Evolutionary conservation across 345 rosid genomes (phyloP).

Genomic region (Camelina hispida): DNA sequence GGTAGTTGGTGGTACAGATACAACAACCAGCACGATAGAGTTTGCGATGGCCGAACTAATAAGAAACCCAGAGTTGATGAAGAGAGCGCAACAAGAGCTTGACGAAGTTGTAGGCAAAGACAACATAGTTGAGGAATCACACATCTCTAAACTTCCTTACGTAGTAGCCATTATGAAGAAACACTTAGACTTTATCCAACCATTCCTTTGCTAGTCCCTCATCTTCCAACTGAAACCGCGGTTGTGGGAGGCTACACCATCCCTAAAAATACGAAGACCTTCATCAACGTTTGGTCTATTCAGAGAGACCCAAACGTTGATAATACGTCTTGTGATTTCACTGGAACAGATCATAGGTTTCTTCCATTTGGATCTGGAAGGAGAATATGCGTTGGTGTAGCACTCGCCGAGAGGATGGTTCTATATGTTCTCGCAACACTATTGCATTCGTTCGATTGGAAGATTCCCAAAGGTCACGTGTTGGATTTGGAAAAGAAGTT

Average conservation of each 20-base stretch:
- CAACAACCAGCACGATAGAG: constrained; percentile 29
- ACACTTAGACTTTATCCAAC: constrained; percentile 42
- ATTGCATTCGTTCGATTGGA: constrained; percentile 78
- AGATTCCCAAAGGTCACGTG: constrained; percentile 41
- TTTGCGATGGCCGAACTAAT: constrained; percentile 42
- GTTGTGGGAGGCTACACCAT: constrained; percentile 27
- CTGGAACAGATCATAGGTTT: constrained; percentile 60
- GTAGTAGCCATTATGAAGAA: constrained; percentile 37
- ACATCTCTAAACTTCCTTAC: constrained; percentile 35
- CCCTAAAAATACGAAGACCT: constrained; percentile 32
- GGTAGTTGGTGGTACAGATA: constrained; percentile 37
- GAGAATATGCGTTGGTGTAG: constrained; percentile 70
- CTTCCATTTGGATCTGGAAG: constrained; percentile 88
- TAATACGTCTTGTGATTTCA: constrained; percentile 50
- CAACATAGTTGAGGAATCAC: constrained; percentile 35
- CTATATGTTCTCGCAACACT: constrained; percentile 59
- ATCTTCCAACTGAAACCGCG: constrained; percentile 11
- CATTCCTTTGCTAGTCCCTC: constrained; percentile 36
- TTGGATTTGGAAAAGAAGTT: constrained; percentile 63
- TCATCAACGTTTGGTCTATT: constrained; percentile 38
- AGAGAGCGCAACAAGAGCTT: constrained; percentile 34
- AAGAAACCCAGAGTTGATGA: constrained; percentile 11
- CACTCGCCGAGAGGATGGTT: constrained; percentile 80
- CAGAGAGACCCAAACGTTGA: constrained; percentile 28
- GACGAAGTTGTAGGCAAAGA: constrained; percentile 34